Conservation (phyloP, 192 early-diverging fungal genomes). For the Dissophora globulifera region DNA sequence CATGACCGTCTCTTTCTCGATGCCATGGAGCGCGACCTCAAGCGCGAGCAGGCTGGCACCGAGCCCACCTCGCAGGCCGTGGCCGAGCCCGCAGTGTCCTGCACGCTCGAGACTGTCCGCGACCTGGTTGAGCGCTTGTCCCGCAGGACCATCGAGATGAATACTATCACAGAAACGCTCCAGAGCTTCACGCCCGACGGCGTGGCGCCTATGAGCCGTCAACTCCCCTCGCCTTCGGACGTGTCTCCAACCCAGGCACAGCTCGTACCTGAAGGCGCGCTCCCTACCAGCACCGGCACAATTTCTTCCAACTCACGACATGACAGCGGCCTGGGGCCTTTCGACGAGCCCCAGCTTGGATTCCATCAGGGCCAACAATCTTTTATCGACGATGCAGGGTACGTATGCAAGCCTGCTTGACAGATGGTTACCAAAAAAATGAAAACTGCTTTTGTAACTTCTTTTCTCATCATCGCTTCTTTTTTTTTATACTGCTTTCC, state of each 20-base stretch:
- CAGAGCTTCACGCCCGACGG: conserved; percentile 51
- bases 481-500: not conserved
- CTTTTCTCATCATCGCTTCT: not conserved
- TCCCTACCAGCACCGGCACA: not conserved
- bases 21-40: conserved; percentile 95
- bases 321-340: not conserved
- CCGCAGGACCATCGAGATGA: conserved; percentile 50
- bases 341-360: conserved; percentile 1
- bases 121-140: conserved; percentile 65
- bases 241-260: conserved; percentile 40
- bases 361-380: conserved; percentile 14
- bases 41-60: conserved; percentile 87
- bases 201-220: conserved; percentile 33
- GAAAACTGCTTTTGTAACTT: too few species aligned
- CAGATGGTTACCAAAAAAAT: too few species aligned
- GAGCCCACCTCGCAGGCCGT: conserved; percentile 86
- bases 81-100: conserved; percentile 73
- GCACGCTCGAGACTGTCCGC: conserved; percentile 69
- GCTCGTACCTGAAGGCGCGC: conserved; percentile 25
- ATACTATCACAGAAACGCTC: conserved; percentile 46
- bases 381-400: conserved; percentile 30
- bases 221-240: conserved; percentile 27
- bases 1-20: conserved; percentile 96
- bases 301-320: not conserved
- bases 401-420: too few species aligned